These are phyloP conservation scores for Drechslera avenae DNA, from an alignment of 2,329 filamentous ascomycete genomes.

Conservation along the genomic window DNA sequence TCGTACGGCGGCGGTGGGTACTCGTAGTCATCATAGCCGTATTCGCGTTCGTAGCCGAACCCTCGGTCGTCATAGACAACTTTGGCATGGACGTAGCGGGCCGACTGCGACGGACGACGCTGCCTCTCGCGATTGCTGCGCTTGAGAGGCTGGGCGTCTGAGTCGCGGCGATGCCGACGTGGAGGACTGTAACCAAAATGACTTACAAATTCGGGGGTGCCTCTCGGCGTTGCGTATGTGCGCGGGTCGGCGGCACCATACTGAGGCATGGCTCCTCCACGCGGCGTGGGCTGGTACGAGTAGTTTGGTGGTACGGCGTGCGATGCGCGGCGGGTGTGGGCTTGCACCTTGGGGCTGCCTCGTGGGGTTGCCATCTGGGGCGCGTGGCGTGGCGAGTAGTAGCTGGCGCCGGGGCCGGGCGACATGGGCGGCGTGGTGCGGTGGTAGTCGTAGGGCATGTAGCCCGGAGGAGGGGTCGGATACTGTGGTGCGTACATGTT, in stretches of 20 bases:
- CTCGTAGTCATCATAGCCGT: constrained; percentile 48
- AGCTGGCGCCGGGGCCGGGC: constrained; percentile 53
- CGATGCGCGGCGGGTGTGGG: constrained; percentile 63
- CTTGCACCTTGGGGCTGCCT: constrained; percentile 53
- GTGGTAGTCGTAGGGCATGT: constrained; percentile 46
- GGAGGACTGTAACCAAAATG: constrained; percentile 55
- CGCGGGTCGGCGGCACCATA: constrained; percentile 46
- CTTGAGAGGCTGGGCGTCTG: constrained; percentile 48
- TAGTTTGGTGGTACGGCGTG: constrained; percentile 54
- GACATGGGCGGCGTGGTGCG: constrained; percentile 51
- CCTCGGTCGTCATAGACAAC: constrained; percentile 60
- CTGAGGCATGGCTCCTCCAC: constrained; percentile 48
- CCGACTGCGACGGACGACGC: constrained; percentile 58
- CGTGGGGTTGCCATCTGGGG: constrained; percentile 56
- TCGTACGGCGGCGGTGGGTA: constrained; percentile 56
- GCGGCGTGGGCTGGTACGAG: constrained; percentile 44
- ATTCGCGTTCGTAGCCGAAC: constrained; percentile 54
- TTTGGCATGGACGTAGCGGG: constrained; percentile 62
- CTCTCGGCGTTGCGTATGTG: constrained; percentile 57
- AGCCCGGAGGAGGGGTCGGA: constrained; percentile 44
- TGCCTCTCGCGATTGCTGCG: constrained; percentile 51
- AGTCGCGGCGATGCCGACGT: constrained; percentile 48
- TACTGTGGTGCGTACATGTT: constrained; percentile 43
- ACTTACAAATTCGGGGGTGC: constrained; percentile 70
- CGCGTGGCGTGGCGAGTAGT: constrained; percentile 61